Conservation (phyloP, 306 rosid species). For the Trichosanthes truncata region DNA sequence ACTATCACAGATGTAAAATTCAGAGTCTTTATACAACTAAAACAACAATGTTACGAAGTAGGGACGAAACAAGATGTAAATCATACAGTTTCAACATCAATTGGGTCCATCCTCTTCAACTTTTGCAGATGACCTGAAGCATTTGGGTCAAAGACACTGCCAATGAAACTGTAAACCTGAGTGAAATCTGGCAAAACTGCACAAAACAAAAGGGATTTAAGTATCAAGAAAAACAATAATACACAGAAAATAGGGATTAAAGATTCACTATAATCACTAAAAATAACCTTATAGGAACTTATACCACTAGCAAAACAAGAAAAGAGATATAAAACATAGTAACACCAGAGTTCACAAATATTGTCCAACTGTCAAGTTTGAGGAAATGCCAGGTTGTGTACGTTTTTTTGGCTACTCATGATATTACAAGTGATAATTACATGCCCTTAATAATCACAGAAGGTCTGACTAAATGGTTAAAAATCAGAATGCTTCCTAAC, state of each 20-base stretch:
- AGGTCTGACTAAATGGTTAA: not conserved
- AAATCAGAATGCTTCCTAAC: not conserved
- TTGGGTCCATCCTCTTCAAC: slow-evolving; percentile 76
- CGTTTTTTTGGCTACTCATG: not conserved
- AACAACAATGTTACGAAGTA: not conserved
- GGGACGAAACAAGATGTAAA: not conserved
- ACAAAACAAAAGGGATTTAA: slow-evolving; percentile 8
- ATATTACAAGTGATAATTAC: not conserved
- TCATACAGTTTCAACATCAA: slow-evolving; percentile 88
- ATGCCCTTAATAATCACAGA: not conserved
- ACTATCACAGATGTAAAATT: not conserved
- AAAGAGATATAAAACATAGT: not conserved
- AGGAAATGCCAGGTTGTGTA: not conserved
- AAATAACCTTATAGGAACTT: not conserved
- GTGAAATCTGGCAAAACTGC: slow-evolving; percentile 96
- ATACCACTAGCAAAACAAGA: not conserved
- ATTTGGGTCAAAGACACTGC: slow-evolving; percentile 86
- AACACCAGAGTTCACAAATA: not conserved
- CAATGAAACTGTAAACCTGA: slow-evolving; percentile 82
- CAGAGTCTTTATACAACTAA: not conserved
- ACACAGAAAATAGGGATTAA: not conserved
- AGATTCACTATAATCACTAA: not conserved
- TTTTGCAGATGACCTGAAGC: slow-evolving; percentile 63
- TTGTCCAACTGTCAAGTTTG: not conserved
- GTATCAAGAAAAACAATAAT: slow-evolving; percentile 5